Evolutionary conservation across 2,329 filamentous ascomycete species (phyloP).

Genomic region (Neoarthrinium moseri): DNA sequence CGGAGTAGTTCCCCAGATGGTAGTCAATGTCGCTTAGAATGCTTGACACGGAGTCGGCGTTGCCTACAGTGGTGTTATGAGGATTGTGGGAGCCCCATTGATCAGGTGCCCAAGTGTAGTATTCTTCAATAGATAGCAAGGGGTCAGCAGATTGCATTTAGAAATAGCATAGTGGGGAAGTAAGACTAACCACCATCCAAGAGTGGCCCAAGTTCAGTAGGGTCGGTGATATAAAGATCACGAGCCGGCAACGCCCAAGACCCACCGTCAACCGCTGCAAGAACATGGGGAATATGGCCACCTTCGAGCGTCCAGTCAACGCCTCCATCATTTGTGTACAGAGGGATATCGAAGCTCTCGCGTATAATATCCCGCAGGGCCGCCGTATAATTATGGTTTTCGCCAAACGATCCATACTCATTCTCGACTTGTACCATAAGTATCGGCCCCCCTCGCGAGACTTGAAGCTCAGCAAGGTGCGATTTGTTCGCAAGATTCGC

Average conservation of each 20-base stretch:
- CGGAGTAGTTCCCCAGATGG: conserved; percentile 33
- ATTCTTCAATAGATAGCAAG: conserved; percentile 32
- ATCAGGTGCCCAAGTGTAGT: conserved; percentile 44
- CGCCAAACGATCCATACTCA: conserved; percentile 48
- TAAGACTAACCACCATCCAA: conserved; percentile 34
- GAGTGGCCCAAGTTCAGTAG: conserved; percentile 39
- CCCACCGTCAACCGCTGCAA: conserved; percentile 44
- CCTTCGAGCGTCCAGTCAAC: conserved; percentile 40
- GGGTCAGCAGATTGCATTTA: neutral
- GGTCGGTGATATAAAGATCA: conserved; percentile 40
- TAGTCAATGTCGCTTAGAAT: conserved; percentile 33
- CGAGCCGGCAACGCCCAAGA: conserved; percentile 36
- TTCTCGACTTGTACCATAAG: conserved; percentile 51
- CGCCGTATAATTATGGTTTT: conserved; percentile 41
- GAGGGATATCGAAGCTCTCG: conserved; percentile 37
- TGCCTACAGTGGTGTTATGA: conserved; percentile 32
- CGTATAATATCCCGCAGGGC: conserved; percentile 40
- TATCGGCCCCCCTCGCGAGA: conserved; percentile 42
- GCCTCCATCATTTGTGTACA: conserved; percentile 51
- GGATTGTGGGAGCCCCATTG: conserved; percentile 38
- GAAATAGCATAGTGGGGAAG: neutral
- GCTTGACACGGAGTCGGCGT: conserved; percentile 19
- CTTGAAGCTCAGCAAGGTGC: conserved; percentile 33
- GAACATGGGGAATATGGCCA: conserved; percentile 40
- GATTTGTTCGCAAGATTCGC: conserved; percentile 29